Evolutionary conservation across 2,329 filamentous ascomycete species (phyloP), one percentile per base, ranked within the genome.

Genomic region (Aspergillus caelatus): DNA sequence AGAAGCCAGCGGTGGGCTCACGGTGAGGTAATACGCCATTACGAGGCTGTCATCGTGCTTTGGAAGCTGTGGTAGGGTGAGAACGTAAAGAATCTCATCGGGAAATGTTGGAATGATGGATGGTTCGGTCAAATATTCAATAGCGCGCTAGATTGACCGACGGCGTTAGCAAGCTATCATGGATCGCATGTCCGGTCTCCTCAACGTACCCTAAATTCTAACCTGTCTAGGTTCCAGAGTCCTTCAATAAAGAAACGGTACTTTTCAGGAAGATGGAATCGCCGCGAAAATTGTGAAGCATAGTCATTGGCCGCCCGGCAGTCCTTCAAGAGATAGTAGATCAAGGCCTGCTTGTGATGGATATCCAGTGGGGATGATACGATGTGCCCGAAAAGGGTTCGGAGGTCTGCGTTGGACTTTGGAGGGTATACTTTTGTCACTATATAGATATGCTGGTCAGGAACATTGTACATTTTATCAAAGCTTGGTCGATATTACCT

Each of bases 281-380:
- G 80, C 48, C 79, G 78, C 19, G 89, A 87, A 69, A 94, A 93
- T 41, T 85, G 82, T 7, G 84, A 78, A 4, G 83, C 82, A 23
- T 83, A 82, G 58, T 85, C 82, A 32, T 80, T 74, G 14, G 79
- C 77, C 45, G 81, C 78, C 71, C 90, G 86, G 73, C 90, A 86
- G 75, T 96, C 92, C 72, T 92, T 89, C 3, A 96, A 84, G 45
- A 96, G 82, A 76, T 96, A 96, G 82, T 92, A 96, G 67, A 96
- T 83, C 55, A 95, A 85, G 21, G 92, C 92, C 68, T 93, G 88
- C 76, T 94, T 94, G 80, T 94, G 89, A 76, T 94, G 90, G 60
- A 87, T 83, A 9, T 89, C 86, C 69, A 90, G 88, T 56, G 81
- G 81, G 60, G 83, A 86, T 30, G 87, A 84, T 75, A 89, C 85